Evolutionary conservation across 179 eudicot species (phyloP).

Genomic region (Beta corolliflora): DNA sequence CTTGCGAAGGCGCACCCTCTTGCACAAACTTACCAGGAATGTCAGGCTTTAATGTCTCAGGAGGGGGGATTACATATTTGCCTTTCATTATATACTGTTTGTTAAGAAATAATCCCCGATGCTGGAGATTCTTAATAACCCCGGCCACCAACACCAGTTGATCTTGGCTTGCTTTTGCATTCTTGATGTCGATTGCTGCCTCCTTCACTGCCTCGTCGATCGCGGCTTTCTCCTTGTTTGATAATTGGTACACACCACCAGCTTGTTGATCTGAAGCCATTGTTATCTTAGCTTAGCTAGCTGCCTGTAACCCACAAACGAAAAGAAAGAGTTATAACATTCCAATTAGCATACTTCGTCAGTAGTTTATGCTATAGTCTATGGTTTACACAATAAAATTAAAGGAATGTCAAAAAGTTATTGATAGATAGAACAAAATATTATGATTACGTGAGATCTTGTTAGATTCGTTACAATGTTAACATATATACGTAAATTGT

Average conservation of each 20-base stretch:
- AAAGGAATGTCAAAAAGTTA: too few relatives aligned
- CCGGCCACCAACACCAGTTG: background rate
- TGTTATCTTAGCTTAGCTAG: background rate
- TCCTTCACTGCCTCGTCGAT: conserved; percentile 1
- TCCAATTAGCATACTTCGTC: too few relatives aligned
- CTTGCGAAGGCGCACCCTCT: background rate
- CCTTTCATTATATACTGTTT: background rate
- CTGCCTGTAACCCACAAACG: too few relatives aligned
- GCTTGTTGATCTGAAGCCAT: background rate
- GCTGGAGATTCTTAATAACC: background rate
- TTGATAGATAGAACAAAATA: too few relatives aligned
- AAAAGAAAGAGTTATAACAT: too few relatives aligned
- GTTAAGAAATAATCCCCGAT: background rate
- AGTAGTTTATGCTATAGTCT: too few relatives aligned
- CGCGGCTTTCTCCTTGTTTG: background rate
- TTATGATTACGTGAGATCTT: too few relatives aligned
- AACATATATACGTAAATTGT: too few relatives aligned
- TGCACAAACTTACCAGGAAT: background rate
- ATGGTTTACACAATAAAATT: too few relatives aligned
- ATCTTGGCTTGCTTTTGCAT: background rate
- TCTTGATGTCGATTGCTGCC: background rate
- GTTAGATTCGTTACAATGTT: too few relatives aligned
- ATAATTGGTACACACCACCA: background rate
- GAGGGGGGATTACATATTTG: background rate
- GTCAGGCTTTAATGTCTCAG: background rate